phyloP scores from a whole-genome alignment of 257 asterid species.

The Petunia secreta region DNA sequence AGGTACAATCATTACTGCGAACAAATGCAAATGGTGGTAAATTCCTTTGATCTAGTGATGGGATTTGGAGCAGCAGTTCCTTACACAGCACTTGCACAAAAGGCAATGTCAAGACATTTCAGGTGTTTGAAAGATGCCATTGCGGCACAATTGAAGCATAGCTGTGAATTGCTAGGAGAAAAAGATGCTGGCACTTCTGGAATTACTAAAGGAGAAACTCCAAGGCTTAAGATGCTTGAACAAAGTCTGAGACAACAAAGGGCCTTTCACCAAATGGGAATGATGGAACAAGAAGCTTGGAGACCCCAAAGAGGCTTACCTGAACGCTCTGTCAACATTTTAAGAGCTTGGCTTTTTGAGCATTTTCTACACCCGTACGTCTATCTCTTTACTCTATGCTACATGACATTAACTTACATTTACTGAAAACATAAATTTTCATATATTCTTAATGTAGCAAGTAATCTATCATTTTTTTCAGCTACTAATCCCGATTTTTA shows the following conservation, averaged over 20 bases:
- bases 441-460: background rate
- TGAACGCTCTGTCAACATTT: slow-evolving; percentile 89
- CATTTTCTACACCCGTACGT: slow-evolving; percentile 98
- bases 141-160: slow-evolving; percentile 63
- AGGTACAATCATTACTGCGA: slow-evolving; percentile 95
- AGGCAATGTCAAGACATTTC: slow-evolving; percentile 97
- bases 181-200: slow-evolving; percentile 77
- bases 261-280: slow-evolving; percentile 92
- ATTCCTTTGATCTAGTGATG: slow-evolving; percentile 95
- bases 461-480: background rate
- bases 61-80: slow-evolving; percentile 97
- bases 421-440: slow-evolving; percentile 19
- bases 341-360: slow-evolving; percentile 98
- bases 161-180: slow-evolving; percentile 80
- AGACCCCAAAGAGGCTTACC: slow-evolving; percentile 96
- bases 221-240: slow-evolving; percentile 77
- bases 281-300: slow-evolving; percentile 99
- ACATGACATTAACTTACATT: background rate
- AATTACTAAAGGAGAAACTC: slow-evolving; percentile 93
- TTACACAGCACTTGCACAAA: slow-evolving; percentile 80
- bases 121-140: slow-evolving; percentile 90
- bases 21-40: slow-evolving; percentile 98
- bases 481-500: too few species aligned
- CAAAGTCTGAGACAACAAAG: slow-evolving; percentile 86
- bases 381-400: background rate